Conservation (phyloP, 345 rosid genomes). For the Gossypium turneri region DNA sequence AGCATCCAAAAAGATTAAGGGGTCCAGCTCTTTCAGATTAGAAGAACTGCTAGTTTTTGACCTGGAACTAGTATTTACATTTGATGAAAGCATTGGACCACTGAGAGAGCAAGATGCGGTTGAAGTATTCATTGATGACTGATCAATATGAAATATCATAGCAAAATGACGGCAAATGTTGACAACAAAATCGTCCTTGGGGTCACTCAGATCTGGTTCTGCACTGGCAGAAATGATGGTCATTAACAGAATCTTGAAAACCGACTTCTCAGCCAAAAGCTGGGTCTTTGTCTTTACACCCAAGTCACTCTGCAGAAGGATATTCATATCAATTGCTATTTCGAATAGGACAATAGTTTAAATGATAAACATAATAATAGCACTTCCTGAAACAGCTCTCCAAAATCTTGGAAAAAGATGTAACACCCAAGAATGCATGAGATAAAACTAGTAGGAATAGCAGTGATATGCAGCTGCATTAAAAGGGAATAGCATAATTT, state of each 20-base stretch:
- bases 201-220: slow-evolving; percentile 69
- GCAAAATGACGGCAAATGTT: slow-evolving; percentile 95
- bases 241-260: slow-evolving; percentile 84
- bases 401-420: neutral
- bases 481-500: slow-evolving; percentile 7
- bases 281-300: slow-evolving; percentile 99
- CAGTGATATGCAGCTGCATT: neutral
- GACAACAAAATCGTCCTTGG: slow-evolving; percentile 76
- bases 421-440: neutral
- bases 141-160: slow-evolving; percentile 74
- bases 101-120: slow-evolving; percentile 42
- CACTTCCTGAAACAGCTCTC: neutral
- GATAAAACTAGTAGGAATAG: neutral
- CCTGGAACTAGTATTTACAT: slow-evolving; percentile 44
- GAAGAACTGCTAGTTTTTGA: slow-evolving; percentile 52
- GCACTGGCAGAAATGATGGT: slow-evolving; percentile 85
- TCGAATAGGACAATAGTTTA: neutral
- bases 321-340: neutral
- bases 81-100: slow-evolving; percentile 53
- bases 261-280: slow-evolving; percentile 97
- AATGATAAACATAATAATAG: neutral
- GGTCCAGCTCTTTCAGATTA: slow-evolving; percentile 86
- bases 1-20: slow-evolving; percentile 85
- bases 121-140: slow-evolving; percentile 54
- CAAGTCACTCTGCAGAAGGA: slow-evolving; percentile 70